Percentiles rank a stretch among this genome's conserved stretches.
These are phyloP conservation scores for Blakeslea trispora DNA, from an alignment of 371 early-diverging fungal species.

Conservation along the genomic window DNA sequence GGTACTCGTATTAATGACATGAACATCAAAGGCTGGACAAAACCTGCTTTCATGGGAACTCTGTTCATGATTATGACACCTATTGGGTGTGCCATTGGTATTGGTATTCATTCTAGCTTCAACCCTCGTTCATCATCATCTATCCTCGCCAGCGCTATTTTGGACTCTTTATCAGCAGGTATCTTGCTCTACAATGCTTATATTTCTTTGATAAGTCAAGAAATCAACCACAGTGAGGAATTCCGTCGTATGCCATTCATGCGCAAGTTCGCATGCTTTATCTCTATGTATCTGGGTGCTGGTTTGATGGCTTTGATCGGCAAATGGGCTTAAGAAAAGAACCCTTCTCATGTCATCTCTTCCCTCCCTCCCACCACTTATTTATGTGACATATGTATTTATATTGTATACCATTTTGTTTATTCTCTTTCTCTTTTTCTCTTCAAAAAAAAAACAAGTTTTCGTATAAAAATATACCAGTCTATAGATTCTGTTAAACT, in stretches of 20 bases:
- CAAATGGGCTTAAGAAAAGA: slow-evolving; percentile 64
- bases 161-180: slow-evolving; percentile 67
- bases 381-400: too few relatives aligned
- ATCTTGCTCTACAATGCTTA: slow-evolving; percentile 65
- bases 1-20: slow-evolving; percentile 63
- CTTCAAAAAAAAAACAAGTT: too few relatives aligned
- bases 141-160: slow-evolving; percentile 55
- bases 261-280: slow-evolving; percentile 38
- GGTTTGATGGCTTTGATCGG: slow-evolving; percentile 77
- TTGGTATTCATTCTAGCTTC: slow-evolving; percentile 58
- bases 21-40: slow-evolving; percentile 40
- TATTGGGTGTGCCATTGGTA: slow-evolving; percentile 68
- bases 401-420: too few relatives aligned
- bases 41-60: slow-evolving; percentile 51
- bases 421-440: too few relatives aligned
- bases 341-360: too few relatives aligned
- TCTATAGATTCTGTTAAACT: too few relatives aligned
- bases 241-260: slow-evolving; percentile 30
- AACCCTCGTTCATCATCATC: slow-evolving; percentile 55
- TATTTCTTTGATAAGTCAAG: slow-evolving; percentile 53
- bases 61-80: slow-evolving; percentile 69
- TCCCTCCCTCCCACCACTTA: too few relatives aligned
- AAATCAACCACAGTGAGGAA: slow-evolving; percentile 42
- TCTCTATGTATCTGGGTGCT: slow-evolving; percentile 66
- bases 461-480: too few relatives aligned